Percentiles rank a stretch among this genome's conserved stretches.
Evolutionary conservation across 352 stramenopile genomes (phyloP).

Genomic region (Phytophthora pini): DNA sequence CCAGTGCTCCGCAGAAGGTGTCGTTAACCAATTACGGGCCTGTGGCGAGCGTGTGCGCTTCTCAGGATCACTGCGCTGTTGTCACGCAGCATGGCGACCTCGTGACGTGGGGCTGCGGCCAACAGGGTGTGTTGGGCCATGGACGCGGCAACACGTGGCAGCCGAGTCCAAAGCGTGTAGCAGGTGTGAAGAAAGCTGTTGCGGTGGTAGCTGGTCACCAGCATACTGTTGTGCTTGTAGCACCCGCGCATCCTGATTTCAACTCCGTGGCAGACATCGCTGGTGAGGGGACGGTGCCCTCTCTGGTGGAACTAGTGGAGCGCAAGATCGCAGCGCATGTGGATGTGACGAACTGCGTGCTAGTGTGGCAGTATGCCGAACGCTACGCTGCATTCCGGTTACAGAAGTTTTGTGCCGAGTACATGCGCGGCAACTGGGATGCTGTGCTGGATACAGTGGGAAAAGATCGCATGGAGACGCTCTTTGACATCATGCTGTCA

Average conservation of each 20-base stretch:
- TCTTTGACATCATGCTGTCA: constrained; percentile 73
- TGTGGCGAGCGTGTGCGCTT: constrained; percentile 68
- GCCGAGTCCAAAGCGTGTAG: constrained; percentile 76
- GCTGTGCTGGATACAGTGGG: constrained; percentile 68
- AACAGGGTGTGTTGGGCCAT: constrained; percentile 76
- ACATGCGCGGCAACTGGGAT: constrained; percentile 81
- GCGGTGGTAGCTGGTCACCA: constrained; percentile 72
- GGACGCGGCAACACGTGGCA: constrained; percentile 80
- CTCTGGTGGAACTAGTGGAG: constrained; percentile 55
- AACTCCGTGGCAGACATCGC: constrained; percentile 8
- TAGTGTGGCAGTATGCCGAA: constrained; percentile 68
- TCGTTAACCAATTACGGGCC: constrained; percentile 49
- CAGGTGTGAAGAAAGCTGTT: constrained; percentile 76
- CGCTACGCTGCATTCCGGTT: constrained; percentile 53
- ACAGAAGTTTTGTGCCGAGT: constrained; percentile 57
- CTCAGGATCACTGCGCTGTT: constrained; percentile 80
- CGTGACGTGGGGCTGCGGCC: constrained; percentile 76
- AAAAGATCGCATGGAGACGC: constrained; percentile 61
- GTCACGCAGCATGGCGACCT: constrained; percentile 69
- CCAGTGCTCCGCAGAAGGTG: constrained; percentile 58
- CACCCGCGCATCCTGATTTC: constrained; percentile 45
- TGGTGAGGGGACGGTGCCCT: constrained; percentile 10
- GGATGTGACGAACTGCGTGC: constrained; percentile 65
- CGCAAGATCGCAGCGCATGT: constrained; percentile 55
- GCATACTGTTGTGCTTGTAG: constrained; percentile 77